These are phyloP conservation scores for Trichoderma harzianum DNA, from an alignment of 2,329 filamentous ascomycete genomes.

Conservation along the genomic window DNA sequence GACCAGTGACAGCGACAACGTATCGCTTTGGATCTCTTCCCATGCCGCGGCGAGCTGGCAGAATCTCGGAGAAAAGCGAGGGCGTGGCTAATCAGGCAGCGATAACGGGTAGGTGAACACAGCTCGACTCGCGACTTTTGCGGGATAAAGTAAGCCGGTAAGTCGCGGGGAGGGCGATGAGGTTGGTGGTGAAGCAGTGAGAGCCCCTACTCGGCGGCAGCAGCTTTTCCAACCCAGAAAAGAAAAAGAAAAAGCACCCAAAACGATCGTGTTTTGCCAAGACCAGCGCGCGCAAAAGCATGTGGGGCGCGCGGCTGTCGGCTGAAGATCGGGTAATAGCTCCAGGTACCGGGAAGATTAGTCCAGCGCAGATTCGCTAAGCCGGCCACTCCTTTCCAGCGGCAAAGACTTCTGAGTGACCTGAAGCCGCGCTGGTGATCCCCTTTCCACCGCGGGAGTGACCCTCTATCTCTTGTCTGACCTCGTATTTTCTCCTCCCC, in stretches of 20 bases:
- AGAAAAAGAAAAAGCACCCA: background rate
- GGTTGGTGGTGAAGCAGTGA: background rate
- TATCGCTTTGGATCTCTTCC: slow-evolving; percentile 39
- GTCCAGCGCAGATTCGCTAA: background rate
- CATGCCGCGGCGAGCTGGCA: slow-evolving; percentile 26
- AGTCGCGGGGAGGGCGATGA: background rate
- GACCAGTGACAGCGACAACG: slow-evolving; percentile 31
- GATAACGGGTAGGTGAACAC: background rate
- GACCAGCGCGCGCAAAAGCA: background rate
- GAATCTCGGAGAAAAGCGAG: background rate
- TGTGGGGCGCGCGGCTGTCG: slow-evolving; percentile 11
- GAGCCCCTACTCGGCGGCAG: slow-evolving; percentile 1
- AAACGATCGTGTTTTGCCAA: background rate
- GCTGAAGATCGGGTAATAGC: slow-evolving; percentile 9
- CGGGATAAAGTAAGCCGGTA: background rate
- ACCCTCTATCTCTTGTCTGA: background rate
- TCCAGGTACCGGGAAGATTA: background rate
- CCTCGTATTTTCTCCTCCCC: background rate
- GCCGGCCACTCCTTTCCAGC: slow-evolving; percentile 10
- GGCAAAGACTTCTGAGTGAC: background rate
- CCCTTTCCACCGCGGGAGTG: background rate
- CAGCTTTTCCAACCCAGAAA: background rate
- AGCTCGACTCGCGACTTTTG: background rate
- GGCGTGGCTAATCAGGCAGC: background rate
- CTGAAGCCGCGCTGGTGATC: slow-evolving; percentile 8